Evolutionary conservation across 768 basidiomycete species (phyloP).

Genomic region (Mycena indigotica): DNA sequence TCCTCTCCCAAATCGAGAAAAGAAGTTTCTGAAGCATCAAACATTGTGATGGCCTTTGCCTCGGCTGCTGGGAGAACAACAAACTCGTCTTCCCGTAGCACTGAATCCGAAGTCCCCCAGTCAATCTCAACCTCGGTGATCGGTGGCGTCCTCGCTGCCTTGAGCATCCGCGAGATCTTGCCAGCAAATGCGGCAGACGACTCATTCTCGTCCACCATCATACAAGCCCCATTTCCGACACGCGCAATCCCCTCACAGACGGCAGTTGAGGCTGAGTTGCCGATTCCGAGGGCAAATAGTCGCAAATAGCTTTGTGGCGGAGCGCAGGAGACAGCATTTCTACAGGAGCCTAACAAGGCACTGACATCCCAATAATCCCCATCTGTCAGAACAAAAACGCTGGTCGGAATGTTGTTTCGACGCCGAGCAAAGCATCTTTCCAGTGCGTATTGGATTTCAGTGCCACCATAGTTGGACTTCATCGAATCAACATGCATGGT

Average conservation of each 20-base stretch:
- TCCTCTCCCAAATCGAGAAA: neutral
- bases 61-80: neutral
- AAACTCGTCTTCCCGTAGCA: neutral
- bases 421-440: conserved; percentile 31
- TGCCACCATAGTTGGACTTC: conserved; percentile 42
- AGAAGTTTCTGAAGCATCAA: conserved; percentile 9
- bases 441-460: conserved; percentile 40
- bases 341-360: conserved; percentile 9
- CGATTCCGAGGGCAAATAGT: conserved; percentile 51
- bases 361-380: conserved; percentile 32
- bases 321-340: conserved; percentile 26
- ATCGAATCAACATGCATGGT: conserved; percentile 31
- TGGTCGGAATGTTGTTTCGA: conserved; percentile 34
- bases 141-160: conserved; percentile 39
- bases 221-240: conserved; percentile 42
- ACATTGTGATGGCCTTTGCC: conserved; percentile 12
- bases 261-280: conserved; percentile 39
- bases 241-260: conserved; percentile 45
- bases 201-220: conserved; percentile 40
- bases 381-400: conserved; percentile 51
- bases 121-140: conserved; percentile 40
- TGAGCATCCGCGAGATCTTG: conserved; percentile 44
- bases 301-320: conserved; percentile 33
- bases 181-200: conserved; percentile 29
- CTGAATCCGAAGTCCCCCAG: conserved; percentile 29